Evolutionary conservation across 129 eudicot species (phyloP).

Genomic region (Pittosporum tobira): DNA sequence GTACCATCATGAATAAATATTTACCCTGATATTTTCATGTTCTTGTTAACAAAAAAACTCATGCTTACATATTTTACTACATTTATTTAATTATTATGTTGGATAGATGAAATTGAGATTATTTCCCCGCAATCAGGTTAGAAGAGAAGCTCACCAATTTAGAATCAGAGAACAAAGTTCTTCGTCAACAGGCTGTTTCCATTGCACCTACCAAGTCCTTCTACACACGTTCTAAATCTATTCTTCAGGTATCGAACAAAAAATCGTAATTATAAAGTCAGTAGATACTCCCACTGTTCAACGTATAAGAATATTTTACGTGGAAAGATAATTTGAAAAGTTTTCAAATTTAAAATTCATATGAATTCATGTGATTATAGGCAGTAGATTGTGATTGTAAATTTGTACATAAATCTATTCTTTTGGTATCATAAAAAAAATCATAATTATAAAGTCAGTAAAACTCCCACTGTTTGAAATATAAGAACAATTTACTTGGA

Average conservation of each 20-base stretch:
- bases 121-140: constrained; percentile 33
- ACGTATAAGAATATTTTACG: too few relatives aligned
- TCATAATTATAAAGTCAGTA: not conserved
- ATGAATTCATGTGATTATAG: too few relatives aligned
- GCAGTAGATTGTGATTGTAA: too few relatives aligned
- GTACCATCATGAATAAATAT: not conserved
- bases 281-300: too few relatives aligned
- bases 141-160: constrained; percentile 82
- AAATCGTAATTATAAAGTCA: not conserved
- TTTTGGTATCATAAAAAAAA: constrained; percentile 43
- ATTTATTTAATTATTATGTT: not conserved
- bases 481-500: too few relatives aligned
- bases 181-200: constrained; percentile 95
- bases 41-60: constrained; percentile 8
- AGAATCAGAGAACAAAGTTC: constrained; percentile 91
- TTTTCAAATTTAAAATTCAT: too few relatives aligned
- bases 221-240: constrained; percentile 84
- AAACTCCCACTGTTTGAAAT: too few relatives aligned
- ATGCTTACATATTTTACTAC: not conserved
- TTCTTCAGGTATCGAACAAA: constrained; percentile 50
- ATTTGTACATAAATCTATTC: constrained; percentile 63
- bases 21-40: constrained; percentile 3
- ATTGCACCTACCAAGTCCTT: constrained; percentile 87
- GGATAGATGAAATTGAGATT: not conserved
- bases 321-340: too few relatives aligned